phyloP scores from a whole-genome alignment of 345 rosid species.

The Salix viminalis region DNA sequence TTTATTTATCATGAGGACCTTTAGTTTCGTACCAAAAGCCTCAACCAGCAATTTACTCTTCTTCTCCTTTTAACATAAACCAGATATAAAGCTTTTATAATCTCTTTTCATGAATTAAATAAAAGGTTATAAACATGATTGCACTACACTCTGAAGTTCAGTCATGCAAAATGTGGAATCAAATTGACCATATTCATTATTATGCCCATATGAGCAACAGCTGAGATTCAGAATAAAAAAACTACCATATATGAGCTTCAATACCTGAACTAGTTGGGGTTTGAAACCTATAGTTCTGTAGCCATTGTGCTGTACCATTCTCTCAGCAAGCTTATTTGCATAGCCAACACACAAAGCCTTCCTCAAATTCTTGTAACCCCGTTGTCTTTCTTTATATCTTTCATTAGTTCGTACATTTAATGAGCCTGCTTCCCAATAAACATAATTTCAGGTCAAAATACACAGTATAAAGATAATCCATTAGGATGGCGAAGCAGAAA shows the following conservation, averaged over 20 bases:
- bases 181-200: not conserved
- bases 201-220: not conserved
- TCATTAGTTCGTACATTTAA: constrained; percentile 53
- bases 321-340: constrained; percentile 81
- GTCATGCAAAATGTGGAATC: not conserved
- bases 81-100: not conserved
- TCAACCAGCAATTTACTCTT: not conserved
- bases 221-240: not conserved
- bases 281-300: constrained; percentile 69
- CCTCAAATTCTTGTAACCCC: constrained; percentile 66
- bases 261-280: constrained; percentile 85
- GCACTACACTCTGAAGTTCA: not conserved
- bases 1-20: not conserved
- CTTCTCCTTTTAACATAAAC: not conserved
- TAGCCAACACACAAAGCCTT: constrained; percentile 81
- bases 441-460: not conserved
- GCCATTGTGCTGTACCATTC: constrained; percentile 89
- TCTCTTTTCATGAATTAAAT: not conserved
- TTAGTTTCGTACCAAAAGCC: not conserved
- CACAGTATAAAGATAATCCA: not conserved
- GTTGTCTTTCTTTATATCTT: constrained; percentile 42
- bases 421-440: constrained; percentile 45
- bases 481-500: not conserved
- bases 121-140: not conserved
- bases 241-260: not conserved